These are phyloP conservation scores for Neotropicomus parvogracilis DNA, from an alignment of 1,284 basidiomycete species.

Conservation along the genomic window DNA sequence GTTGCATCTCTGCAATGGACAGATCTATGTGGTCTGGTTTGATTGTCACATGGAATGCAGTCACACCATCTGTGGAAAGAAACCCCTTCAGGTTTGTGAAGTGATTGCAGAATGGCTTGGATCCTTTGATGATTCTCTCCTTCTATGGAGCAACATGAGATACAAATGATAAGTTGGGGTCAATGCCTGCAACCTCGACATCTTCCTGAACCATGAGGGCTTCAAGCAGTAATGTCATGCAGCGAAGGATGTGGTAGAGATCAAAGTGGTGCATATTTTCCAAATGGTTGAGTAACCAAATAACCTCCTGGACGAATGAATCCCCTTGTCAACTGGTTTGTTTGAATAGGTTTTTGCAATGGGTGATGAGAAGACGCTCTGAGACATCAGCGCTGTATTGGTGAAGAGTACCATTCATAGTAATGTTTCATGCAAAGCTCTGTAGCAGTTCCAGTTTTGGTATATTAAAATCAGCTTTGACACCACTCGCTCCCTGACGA, in stretches of 20 bases:
- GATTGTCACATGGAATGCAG: constrained; percentile 5
- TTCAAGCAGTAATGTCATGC: too few species aligned
- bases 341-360: neutral
- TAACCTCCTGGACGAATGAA: neutral
- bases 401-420: neutral
- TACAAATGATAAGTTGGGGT: too few species aligned
- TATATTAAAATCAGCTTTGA: too few species aligned
- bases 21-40: neutral
- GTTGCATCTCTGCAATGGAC: too few species aligned
- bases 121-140: too few species aligned
- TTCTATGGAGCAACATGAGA: too few species aligned
- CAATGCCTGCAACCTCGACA: neutral
- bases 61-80: neutral
- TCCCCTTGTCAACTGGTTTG: neutral
- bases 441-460: too few species aligned
- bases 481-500: too few species aligned
- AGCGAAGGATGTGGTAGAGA: constrained; percentile 3
- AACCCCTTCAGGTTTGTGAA: constrained; percentile 14
- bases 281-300: constrained; percentile 1
- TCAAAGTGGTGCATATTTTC: constrained; percentile 5
- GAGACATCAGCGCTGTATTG: neutral
- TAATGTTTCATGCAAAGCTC: too few species aligned
- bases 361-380: neutral
- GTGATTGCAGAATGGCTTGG: constrained; percentile 7
- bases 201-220: too few species aligned